Conservation (phyloP, 129 eudicot genomes). For the Sambucus nigra region DNA sequence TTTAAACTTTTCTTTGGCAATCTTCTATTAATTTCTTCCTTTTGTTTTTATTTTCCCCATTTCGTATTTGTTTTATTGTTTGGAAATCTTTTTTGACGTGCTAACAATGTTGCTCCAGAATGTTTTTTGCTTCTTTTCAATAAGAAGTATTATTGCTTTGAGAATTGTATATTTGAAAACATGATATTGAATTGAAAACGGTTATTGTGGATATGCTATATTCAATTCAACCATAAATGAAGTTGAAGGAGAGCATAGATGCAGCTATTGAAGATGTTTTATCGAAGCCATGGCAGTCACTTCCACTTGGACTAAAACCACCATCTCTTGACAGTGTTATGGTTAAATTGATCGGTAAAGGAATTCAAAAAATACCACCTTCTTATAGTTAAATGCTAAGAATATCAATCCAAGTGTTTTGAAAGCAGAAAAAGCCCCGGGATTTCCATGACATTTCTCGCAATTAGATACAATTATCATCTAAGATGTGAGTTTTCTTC, state of each 20-base stretch:
- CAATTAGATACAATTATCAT: constrained; percentile 1
- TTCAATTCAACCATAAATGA: no score
- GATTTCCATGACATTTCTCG: constrained; percentile 60
- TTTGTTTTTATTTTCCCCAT: no score
- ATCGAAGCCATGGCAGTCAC: constrained; percentile 82
- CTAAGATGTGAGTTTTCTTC: not conserved
- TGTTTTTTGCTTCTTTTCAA: no score
- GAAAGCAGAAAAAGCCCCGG: constrained; percentile 10
- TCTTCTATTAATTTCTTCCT: no score
- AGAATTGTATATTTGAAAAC: no score
- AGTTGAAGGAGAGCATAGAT: constrained; percentile 88
- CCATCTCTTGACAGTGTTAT: constrained; percentile 70
- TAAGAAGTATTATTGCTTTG: no score
- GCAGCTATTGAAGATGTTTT: constrained; percentile 85
- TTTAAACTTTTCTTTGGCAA: no score
- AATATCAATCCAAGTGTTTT: constrained; percentile 17
- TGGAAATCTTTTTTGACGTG: no score
- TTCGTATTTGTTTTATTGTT: no score
- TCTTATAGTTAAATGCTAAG: constrained; percentile 15
- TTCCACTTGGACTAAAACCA: constrained; percentile 86
- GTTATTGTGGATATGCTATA: no score
- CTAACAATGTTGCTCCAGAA: no score
- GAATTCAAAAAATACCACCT: constrained; percentile 70
- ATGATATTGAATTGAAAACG: no score
- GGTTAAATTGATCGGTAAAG: constrained; percentile 76